phyloP scores from a whole-genome alignment of 73 alveolate genomes.

The Stentor roeselii region DNA sequence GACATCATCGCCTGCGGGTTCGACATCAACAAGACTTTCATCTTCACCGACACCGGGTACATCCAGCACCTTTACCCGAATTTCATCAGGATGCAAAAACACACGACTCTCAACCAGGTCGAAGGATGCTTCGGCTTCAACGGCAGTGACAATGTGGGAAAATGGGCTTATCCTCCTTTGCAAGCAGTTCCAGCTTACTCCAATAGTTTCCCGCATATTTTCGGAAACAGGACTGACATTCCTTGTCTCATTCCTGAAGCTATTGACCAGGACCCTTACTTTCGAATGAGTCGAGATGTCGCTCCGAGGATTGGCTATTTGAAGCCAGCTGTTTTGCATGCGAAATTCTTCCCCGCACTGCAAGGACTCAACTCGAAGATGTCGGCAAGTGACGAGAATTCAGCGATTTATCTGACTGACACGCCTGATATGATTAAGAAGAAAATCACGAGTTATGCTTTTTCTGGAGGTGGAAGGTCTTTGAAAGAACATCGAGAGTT shows the following conservation, averaged over 20 bases:
- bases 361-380: slow-evolving; percentile 84
- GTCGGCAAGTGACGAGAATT: slow-evolving; percentile 67
- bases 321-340: slow-evolving; percentile 93
- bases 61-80: slow-evolving; percentile 90
- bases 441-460: slow-evolving; percentile 93
- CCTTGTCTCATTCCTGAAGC: slow-evolving; percentile 97
- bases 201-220: slow-evolving; percentile 90
- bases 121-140: slow-evolving; percentile 92
- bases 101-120: slow-evolving; percentile 80
- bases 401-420: slow-evolving; percentile 86
- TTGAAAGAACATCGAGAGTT: slow-evolving; percentile 93
- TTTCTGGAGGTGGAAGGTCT: slow-evolving; percentile 97
- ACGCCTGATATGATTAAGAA: slow-evolving; percentile 81
- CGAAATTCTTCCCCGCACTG: slow-evolving; percentile 97
- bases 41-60: slow-evolving; percentile 93
- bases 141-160: slow-evolving; percentile 96
- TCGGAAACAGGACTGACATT: slow-evolving; percentile 63
- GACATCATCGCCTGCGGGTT: slow-evolving; percentile 99
- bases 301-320: slow-evolving; percentile 89
- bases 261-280: slow-evolving; percentile 99
- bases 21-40: slow-evolving; percentile 97
- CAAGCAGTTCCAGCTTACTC: slow-evolving; percentile 98
- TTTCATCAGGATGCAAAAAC: slow-evolving; percentile 82
- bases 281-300: slow-evolving; percentile 98
- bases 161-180: slow-evolving; percentile 96